Percentiles rank a stretch among this genome's conserved stretches.
phyloP scores from a whole-genome alignment of 306 rosid species.

The Sesbania bispinosa region DNA sequence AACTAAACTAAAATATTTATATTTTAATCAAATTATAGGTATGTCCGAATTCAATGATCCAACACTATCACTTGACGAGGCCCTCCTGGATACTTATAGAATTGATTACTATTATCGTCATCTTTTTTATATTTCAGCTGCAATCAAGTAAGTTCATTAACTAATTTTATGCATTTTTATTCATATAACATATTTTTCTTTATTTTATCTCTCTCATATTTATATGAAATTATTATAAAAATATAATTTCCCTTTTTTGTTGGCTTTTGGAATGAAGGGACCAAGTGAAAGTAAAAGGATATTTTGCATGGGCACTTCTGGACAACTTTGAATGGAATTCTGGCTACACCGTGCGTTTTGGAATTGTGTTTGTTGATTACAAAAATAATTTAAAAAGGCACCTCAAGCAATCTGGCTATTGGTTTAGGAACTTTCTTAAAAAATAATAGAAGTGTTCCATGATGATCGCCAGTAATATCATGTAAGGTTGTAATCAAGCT shows the following conservation, averaged over 20 bases:
- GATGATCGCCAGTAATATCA: too few species aligned
- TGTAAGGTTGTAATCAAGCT: too few species aligned
- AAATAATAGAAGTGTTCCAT: too few species aligned
- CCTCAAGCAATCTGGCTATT: constrained; percentile 50
- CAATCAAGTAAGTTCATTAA: constrained; percentile 44
- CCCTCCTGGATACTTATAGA: constrained; percentile 50
- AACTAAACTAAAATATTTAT: too few species aligned
- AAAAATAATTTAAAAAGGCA: constrained; percentile 43
- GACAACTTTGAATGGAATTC: constrained; percentile 56
- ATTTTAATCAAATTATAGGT: constrained; percentile 38
- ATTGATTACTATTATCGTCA: constrained; percentile 47
- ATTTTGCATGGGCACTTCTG: constrained; percentile 64
- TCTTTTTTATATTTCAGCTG: constrained; percentile 43
- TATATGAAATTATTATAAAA: too few species aligned
- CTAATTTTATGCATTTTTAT: too few species aligned
- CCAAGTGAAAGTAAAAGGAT: constrained; percentile 48
- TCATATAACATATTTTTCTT: not conserved
- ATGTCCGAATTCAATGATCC: constrained; percentile 50
- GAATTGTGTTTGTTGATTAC: constrained; percentile 46
- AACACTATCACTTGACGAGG: constrained; percentile 34
- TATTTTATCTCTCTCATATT: too few species aligned
- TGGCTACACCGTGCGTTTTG: constrained; percentile 51
- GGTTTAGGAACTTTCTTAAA: constrained; percentile 51
- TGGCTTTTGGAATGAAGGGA: constrained; percentile 24
- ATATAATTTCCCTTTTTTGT: too few species aligned